These are phyloP conservation scores for Fagus sylvatica DNA, from an alignment of 306 rosid species.

Conservation along the genomic window DNA sequence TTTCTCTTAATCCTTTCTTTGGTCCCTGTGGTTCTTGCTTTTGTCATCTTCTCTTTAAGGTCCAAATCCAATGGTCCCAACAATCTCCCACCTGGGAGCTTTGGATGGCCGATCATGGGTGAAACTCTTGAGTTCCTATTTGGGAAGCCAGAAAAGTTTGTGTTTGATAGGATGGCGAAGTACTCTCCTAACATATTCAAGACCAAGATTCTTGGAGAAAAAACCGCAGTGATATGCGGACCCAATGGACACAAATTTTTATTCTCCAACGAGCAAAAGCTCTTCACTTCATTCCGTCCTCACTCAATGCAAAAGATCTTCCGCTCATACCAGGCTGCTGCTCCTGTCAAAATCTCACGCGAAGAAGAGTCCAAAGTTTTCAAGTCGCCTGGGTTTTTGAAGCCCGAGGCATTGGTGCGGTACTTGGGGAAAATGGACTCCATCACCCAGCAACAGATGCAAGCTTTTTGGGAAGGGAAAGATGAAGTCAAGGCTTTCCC, in stretches of 20 bases:
- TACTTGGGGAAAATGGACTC: constrained; percentile 54
- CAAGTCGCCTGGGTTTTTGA: constrained; percentile 50
- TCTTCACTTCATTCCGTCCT: constrained; percentile 26
- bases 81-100: constrained; percentile 58
- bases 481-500: constrained; percentile 40
- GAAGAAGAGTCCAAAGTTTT: neutral
- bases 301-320: too few relatives aligned
- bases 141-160: constrained; percentile 41
- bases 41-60: too few relatives aligned
- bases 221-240: constrained; percentile 59
- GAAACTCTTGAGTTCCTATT: constrained; percentile 52
- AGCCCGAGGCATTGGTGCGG: constrained; percentile 58
- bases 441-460: constrained; percentile 46
- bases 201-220: constrained; percentile 57
- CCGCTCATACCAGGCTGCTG: too few relatives aligned
- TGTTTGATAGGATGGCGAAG: constrained; percentile 40
- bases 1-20: too few relatives aligned
- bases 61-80: constrained; percentile 5
- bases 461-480: constrained; percentile 50
- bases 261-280: constrained; percentile 54
- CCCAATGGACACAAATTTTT: constrained; percentile 57
- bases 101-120: constrained; percentile 65
- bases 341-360: too few relatives aligned
- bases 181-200: constrained; percentile 56
- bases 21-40: too few relatives aligned